A percentile compares a stretch with the other conserved stretches of the same genome.
Conservation (phyloP, 352 stramenopile genomes). For the Globisporangium abappressorium region DNA sequence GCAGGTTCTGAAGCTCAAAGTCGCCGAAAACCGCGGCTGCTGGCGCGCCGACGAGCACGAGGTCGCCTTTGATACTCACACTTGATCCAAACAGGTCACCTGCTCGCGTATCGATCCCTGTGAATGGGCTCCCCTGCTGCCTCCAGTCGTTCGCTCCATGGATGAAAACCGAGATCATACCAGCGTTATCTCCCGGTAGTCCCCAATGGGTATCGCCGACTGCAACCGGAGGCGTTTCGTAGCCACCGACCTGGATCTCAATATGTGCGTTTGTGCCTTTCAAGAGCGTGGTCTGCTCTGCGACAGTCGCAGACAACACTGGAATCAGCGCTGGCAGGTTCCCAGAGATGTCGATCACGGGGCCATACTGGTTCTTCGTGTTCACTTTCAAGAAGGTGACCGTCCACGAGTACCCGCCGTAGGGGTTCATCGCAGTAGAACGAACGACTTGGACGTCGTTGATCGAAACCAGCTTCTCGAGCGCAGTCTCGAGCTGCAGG, state of each 20-base stretch:
- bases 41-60: constrained; percentile 61
- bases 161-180: constrained; percentile 64
- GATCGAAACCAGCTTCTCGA: constrained; percentile 74
- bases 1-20: constrained; percentile 66
- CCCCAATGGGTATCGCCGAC: constrained; percentile 45
- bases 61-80: constrained; percentile 54
- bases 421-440: constrained; percentile 64
- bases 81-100: constrained; percentile 76
- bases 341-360: constrained; percentile 59
- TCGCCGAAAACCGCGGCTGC: constrained; percentile 64
- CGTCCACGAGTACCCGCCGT: constrained; percentile 82
- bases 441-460: constrained; percentile 59
- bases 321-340: constrained; percentile 63
- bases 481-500: constrained; percentile 42
- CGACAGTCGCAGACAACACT: constrained; percentile 29
- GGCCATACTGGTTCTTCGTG: constrained; percentile 68
- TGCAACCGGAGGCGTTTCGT: constrained; percentile 29
- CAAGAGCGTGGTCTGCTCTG: constrained; percentile 28
- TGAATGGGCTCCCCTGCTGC: constrained; percentile 57
- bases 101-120: constrained; percentile 49
- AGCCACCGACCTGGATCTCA: constrained; percentile 49
- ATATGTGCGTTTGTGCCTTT: constrained; percentile 62
- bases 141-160: constrained; percentile 72
- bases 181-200: constrained; percentile 51
- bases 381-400: constrained; percentile 82